phyloP scores from a whole-genome alignment of 345 rosid genomes.

The Durio zibethinus region DNA sequence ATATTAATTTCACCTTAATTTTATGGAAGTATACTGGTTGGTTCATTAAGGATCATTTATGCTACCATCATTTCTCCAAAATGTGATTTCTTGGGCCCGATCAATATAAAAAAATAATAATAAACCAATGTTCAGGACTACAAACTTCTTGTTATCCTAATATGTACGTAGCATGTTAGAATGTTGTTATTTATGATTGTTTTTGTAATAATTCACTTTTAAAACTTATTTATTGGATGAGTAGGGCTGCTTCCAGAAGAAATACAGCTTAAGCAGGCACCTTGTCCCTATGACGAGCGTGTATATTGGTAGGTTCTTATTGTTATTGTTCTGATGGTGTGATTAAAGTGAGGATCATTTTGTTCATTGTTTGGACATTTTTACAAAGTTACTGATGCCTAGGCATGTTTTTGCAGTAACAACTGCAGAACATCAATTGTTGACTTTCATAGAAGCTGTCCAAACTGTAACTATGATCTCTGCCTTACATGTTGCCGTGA shows the following conservation, averaged over 20 bases:
- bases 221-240: background rate
- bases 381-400: background rate
- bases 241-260: background rate
- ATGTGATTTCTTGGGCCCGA: no score
- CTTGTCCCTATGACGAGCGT: slow-evolving; percentile 33
- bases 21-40: background rate
- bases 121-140: background rate
- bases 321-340: background rate
- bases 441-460: slow-evolving; percentile 57
- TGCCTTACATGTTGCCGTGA: slow-evolving; percentile 60
- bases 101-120: no score
- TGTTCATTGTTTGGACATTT: background rate
- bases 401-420: slow-evolving; percentile 35
- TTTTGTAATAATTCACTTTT: background rate
- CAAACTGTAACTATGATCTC: slow-evolving; percentile 44
- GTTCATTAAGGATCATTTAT: background rate
- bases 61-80: background rate
- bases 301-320: slow-evolving; percentile 42
- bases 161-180: background rate
- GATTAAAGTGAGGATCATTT: background rate
- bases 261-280: slow-evolving; percentile 22
- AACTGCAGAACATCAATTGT: slow-evolving; percentile 56
- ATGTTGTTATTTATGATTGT: background rate
- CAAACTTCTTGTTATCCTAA: background rate
- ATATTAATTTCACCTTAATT: background rate